phyloP scores from a whole-genome alignment of 257 asterid species.

The Solanum phureja region DNA sequence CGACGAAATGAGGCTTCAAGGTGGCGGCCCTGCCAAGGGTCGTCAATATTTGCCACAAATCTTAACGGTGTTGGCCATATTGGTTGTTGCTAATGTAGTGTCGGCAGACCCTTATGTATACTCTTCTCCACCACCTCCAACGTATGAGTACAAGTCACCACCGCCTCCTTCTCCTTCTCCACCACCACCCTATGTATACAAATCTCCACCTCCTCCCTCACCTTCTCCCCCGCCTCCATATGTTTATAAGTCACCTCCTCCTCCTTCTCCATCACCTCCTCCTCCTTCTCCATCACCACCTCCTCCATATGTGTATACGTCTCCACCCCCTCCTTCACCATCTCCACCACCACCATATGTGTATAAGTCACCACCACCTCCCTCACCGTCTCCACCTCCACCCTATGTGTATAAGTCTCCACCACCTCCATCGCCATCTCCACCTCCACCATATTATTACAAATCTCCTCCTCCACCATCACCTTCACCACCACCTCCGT shows the following conservation, averaged over 20 bases:
- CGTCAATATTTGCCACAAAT: constrained; percentile 14
- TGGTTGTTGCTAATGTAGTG: not conserved
- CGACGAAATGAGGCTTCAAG: constrained; percentile 26
- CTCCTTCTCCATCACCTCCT: not conserved
- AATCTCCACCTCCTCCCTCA: not conserved
- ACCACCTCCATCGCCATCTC: not conserved
- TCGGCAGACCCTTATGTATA: not conserved
- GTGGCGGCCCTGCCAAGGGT: constrained; percentile 27
- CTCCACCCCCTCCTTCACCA: not conserved
- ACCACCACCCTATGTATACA: not conserved
- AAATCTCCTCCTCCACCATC: not conserved
- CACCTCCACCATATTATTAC: not conserved
- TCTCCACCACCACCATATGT: not conserved
- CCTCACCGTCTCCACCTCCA: not conserved
- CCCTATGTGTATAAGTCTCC: not conserved
- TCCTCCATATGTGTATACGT: not conserved
- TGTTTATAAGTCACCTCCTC: not conserved
- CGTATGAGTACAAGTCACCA: not conserved
- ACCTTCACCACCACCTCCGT: fast-evolving
- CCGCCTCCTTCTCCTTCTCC: not conserved
- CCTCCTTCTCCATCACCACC: not conserved
- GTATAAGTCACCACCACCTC: not conserved
- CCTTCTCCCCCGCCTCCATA: not conserved
- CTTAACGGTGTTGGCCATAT: not conserved
- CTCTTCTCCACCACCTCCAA: not conserved